Percentiles rank a stretch among this genome's conserved stretches.
These are phyloP conservation scores for Mycena olivaceomarginata DNA, from an alignment of 768 basidiomycete species.

Conservation along the genomic window DNA sequence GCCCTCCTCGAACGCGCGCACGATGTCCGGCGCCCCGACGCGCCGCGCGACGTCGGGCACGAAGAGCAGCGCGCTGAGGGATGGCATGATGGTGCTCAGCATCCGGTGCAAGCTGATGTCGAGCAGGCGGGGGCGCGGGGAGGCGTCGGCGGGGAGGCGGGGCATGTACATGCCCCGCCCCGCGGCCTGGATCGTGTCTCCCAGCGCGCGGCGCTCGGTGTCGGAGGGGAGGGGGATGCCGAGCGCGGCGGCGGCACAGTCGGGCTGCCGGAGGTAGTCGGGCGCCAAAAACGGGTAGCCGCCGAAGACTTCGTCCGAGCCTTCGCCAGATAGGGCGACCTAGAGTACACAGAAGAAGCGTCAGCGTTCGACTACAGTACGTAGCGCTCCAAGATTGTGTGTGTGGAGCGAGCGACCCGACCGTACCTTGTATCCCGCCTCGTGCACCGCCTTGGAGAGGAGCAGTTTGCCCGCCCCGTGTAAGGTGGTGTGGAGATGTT, in stretches of 20 bases:
- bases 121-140: not conserved
- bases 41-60: no score
- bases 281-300: constrained; percentile 13
- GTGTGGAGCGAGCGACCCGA: no score
- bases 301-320: constrained; percentile 29
- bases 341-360: not conserved
- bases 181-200: not conserved
- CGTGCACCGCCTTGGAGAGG: constrained; percentile 33
- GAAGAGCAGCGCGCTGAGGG: no score
- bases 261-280: constrained; percentile 16
- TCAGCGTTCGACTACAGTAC: no score
- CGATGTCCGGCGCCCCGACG: no score
- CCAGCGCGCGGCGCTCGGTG: constrained; percentile 12
- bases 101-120: not conserved
- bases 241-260: not conserved
- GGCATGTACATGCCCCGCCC: not conserved
- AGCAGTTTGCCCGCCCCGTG: constrained; percentile 43
- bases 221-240: constrained; percentile 22
- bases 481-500: constrained; percentile 27
- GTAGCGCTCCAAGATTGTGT: no score
- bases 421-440: constrained; percentile 40
- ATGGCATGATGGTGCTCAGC: no score
- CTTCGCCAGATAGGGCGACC: constrained; percentile 27
- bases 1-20: constrained; percentile 23
- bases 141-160: not conserved